Evolutionary conservation across 2,329 filamentous ascomycete species (phyloP).

Genomic region (Calonectria pseudoturangicola): DNA sequence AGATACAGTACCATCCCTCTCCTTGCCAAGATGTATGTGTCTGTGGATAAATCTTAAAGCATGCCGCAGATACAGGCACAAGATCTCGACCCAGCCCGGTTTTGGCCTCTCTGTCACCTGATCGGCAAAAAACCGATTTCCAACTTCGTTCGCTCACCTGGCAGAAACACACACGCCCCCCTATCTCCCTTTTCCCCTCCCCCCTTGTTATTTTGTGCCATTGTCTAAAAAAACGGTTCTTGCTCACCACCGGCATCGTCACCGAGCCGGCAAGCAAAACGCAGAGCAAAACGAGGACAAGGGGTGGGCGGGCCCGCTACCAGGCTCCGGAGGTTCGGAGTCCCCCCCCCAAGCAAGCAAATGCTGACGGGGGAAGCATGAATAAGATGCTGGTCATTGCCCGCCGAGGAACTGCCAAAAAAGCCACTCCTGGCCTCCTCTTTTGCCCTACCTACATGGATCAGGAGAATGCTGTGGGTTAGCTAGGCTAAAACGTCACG

Average conservation of each 20-base stretch:
- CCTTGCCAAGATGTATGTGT: constrained; percentile 24
- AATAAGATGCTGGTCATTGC: neutral
- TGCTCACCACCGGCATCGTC: constrained; percentile 40
- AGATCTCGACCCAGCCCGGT: constrained; percentile 20
- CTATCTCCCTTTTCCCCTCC: neutral
- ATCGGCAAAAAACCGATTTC: constrained; percentile 5
- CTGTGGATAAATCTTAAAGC: constrained; percentile 23
- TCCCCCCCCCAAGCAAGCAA: constrained; percentile 29
- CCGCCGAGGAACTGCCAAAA: neutral
- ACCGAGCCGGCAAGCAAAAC: constrained; percentile 45
- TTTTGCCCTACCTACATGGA: neutral
- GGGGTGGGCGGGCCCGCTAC: constrained; percentile 21
- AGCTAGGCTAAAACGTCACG: constrained; percentile 5
- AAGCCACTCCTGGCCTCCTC: neutral
- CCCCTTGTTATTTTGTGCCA: neutral
- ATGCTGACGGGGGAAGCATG: constrained; percentile 10
- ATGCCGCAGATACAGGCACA: constrained; percentile 30
- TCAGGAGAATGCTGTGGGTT: neutral
- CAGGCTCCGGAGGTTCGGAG: constrained; percentile 51
- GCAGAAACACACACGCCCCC: constrained; percentile 1
- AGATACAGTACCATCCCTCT: constrained; percentile 36
- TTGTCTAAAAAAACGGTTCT: constrained; percentile 4
- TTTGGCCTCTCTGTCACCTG: neutral
- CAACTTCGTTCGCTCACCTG: neutral
- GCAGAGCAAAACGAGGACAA: constrained; percentile 34